These are phyloP conservation scores for Salix suchowensis DNA, from an alignment of 345 rosid genomes.

Conservation along the genomic window DNA sequence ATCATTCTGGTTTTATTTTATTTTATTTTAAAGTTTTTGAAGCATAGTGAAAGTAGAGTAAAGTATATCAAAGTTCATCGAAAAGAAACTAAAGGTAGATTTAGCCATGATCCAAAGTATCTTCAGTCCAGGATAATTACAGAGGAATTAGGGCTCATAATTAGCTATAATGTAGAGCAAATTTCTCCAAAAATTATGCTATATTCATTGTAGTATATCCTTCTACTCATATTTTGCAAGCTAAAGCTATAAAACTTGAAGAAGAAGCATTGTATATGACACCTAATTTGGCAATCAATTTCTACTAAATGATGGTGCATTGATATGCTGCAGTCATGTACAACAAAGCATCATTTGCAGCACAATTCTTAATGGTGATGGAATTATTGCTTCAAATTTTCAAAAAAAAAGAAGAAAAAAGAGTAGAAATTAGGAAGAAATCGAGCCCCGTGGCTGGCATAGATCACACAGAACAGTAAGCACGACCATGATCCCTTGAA, in stretches of 20 bases:
- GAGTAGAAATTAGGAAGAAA: not conserved
- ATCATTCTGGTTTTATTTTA: not conserved
- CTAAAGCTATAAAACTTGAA: not conserved
- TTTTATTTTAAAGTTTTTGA: too few relatives aligned
- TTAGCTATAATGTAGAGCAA: not conserved
- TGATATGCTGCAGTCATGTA: not conserved
- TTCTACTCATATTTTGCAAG: too few relatives aligned
- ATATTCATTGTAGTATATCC: not conserved
- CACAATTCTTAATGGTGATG: not conserved
- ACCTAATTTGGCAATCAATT: not conserved
- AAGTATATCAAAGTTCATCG: not conserved
- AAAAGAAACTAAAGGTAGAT: too few relatives aligned
- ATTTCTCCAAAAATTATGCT: not conserved
- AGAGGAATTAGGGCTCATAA: not conserved
- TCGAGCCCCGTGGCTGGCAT: not conserved
- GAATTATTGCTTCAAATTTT: not conserved
- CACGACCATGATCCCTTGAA: not conserved
- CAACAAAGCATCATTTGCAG: not conserved
- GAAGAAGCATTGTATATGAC: not conserved
- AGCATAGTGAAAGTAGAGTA: not conserved
- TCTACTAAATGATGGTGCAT: not conserved
- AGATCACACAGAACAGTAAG: not conserved
- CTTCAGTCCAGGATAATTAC: not conserved
- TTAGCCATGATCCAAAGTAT: too few relatives aligned
- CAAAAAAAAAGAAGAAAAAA: not conserved